Conservation (phyloP, 768 basidiomycete genomes). For the Trametes meyenii region DNA sequence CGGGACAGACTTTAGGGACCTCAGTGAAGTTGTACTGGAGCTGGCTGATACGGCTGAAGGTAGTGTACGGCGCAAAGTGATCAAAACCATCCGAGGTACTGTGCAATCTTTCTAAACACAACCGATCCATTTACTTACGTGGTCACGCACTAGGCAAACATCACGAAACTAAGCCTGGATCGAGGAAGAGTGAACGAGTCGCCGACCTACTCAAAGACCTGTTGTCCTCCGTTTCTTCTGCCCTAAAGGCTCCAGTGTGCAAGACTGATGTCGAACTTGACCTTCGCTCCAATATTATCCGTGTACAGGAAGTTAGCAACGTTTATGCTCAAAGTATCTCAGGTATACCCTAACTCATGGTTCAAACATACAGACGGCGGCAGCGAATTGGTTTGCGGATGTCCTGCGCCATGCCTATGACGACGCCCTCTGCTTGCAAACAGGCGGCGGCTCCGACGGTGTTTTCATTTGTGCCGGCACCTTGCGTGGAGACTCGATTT, state of each 20-base stretch:
- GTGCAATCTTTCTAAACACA: constrained; percentile 6
- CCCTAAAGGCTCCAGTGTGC: constrained; percentile 78
- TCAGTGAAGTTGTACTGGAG: constrained; percentile 73
- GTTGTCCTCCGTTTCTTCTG: constrained; percentile 66
- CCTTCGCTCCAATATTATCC: constrained; percentile 72
- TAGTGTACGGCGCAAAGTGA: constrained; percentile 65
- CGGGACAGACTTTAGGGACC: constrained; percentile 87
- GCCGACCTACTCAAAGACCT: constrained; percentile 60
- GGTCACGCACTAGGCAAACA: constrained; percentile 54
- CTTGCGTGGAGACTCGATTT: constrained; percentile 81
- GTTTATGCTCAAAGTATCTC: neutral
- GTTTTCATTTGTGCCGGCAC: constrained; percentile 85
- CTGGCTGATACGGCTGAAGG: constrained; percentile 60
- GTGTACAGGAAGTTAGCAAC: constrained; percentile 65
- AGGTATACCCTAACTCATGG: neutral
- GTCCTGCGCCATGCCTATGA: constrained; percentile 83
- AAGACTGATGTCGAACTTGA: constrained; percentile 68
- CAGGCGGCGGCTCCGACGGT: constrained; percentile 70
- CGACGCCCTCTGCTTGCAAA: constrained; percentile 60
- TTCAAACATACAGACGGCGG: constrained; percentile 52
- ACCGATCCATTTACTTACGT: neutral
- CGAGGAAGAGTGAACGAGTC: constrained; percentile 47
- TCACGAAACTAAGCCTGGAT: constrained; percentile 61
- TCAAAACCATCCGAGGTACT: constrained; percentile 62
- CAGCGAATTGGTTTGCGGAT: constrained; percentile 86